Evolutionary conservation across 306 rosid genomes (phyloP).

Genomic region (Erythrophleum fordii): DNA sequence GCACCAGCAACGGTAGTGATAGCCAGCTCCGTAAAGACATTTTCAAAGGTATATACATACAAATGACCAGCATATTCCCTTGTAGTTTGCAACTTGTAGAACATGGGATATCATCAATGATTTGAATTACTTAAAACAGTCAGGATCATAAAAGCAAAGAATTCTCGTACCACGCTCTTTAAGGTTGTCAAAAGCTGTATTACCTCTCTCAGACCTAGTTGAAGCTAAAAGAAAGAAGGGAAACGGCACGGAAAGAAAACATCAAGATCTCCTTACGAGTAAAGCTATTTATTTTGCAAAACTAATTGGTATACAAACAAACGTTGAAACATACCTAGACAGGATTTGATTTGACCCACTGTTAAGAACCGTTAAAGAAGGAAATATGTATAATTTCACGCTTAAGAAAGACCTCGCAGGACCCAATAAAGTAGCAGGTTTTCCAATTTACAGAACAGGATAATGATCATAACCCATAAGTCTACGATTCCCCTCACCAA

Average conservation of each 20-base stretch:
- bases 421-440: slow-evolving; percentile 3
- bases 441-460: background rate
- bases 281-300: background rate
- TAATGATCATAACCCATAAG: slow-evolving; percentile 28
- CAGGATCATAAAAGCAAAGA: background rate
- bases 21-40: background rate
- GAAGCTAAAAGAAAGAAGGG: background rate
- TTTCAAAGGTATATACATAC: background rate
- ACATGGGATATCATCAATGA: background rate
- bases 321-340: background rate
- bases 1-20: background rate
- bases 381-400: background rate
- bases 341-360: background rate
- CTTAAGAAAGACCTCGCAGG: background rate
- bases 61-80: background rate
- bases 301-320: background rate
- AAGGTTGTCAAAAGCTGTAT: background rate
- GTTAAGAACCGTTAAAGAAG: background rate
- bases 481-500: slow-evolving; percentile 37
- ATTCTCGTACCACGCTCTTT: too few species aligned
- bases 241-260: background rate
- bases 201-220: background rate
- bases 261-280: background rate
- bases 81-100: background rate
- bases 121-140: background rate